Percentiles rank a stretch among this genome's conserved stretches.
phyloP scores from a whole-genome alignment of 257 asterid genomes.

The Solanum sejunctum region DNA sequence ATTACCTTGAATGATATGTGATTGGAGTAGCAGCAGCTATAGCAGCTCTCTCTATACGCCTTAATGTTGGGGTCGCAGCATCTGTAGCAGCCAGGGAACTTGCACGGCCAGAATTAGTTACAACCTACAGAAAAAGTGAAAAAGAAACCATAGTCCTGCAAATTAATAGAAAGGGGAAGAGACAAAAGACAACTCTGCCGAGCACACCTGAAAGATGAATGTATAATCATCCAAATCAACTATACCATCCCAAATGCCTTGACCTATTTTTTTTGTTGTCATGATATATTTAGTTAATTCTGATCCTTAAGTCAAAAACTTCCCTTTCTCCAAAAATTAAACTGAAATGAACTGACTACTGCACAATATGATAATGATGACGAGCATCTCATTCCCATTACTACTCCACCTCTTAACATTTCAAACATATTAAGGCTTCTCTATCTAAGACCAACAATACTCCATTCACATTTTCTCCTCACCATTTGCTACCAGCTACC shows the following conservation, averaged over 20 bases:
- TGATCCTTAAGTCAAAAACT: neutral
- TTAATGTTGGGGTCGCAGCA: constrained; percentile 91
- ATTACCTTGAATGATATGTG: constrained; percentile 82
- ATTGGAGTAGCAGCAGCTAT: constrained; percentile 99
- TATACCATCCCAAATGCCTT: neutral
- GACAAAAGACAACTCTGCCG: neutral
- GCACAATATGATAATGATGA: neutral
- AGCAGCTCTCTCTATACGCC: constrained; percentile 99
- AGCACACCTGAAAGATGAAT: neutral
- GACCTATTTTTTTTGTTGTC: neutral
- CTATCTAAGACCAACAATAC: neutral
- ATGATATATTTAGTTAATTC: neutral
- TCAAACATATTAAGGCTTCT: neutral
- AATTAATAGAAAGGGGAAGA: neutral
- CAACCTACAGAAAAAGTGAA: constrained; percentile 42
- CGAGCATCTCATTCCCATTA: neutral
- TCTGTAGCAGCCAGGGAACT: constrained; percentile 95
- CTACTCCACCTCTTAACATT: neutral
- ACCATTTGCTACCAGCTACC: neutral
- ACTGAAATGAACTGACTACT: neutral
- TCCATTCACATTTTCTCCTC: neutral
- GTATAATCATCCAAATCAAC: neutral
- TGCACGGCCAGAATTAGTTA: constrained; percentile 95
- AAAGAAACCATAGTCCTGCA: neutral
- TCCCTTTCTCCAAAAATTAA: neutral